Evolutionary conservation across 1,139 yeast genomes (phyloP).

Genomic region (Taphrina pruni): DNA sequence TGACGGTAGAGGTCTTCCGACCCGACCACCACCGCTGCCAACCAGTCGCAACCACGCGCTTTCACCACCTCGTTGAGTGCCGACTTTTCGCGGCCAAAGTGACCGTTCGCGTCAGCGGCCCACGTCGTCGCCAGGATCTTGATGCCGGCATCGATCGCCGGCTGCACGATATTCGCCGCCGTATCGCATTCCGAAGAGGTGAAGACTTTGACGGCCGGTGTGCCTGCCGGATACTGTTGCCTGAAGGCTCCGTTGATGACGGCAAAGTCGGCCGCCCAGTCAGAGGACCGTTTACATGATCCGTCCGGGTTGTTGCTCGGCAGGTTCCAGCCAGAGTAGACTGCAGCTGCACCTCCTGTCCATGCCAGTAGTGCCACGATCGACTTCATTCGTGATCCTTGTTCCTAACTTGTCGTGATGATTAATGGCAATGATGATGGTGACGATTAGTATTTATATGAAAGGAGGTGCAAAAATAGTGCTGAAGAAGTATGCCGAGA

Average conservation of each 20-base stretch:
- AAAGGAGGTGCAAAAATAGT: neutral
- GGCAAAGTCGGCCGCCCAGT: constrained; percentile 68
- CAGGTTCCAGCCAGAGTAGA: constrained; percentile 31
- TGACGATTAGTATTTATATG: neutral
- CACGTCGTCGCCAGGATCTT: constrained; percentile 84
- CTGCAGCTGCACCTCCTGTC: neutral
- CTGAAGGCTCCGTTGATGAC: constrained; percentile 56
- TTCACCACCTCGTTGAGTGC: constrained; percentile 77
- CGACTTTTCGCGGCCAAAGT: constrained; percentile 69
- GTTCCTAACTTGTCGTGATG: neutral
- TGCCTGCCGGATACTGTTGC: constrained; percentile 57
- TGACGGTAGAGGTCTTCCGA: constrained; percentile 90
- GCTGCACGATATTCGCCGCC: constrained; percentile 80
- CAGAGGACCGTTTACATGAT: constrained; percentile 71
- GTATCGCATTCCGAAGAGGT: constrained; percentile 90
- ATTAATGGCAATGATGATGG: neutral
- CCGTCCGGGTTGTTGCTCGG: constrained; percentile 65
- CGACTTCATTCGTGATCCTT: neutral
- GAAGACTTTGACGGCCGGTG: constrained; percentile 72
- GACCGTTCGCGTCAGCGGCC: constrained; percentile 83
- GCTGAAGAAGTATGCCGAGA: no score
- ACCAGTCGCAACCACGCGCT: constrained; percentile 65
- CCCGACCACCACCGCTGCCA: constrained; percentile 80
- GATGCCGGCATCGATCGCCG: constrained; percentile 65
- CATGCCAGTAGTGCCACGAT: neutral